phyloP scores from a whole-genome alignment of 441 rosid species.

The Raphanus hybrid region DNA sequence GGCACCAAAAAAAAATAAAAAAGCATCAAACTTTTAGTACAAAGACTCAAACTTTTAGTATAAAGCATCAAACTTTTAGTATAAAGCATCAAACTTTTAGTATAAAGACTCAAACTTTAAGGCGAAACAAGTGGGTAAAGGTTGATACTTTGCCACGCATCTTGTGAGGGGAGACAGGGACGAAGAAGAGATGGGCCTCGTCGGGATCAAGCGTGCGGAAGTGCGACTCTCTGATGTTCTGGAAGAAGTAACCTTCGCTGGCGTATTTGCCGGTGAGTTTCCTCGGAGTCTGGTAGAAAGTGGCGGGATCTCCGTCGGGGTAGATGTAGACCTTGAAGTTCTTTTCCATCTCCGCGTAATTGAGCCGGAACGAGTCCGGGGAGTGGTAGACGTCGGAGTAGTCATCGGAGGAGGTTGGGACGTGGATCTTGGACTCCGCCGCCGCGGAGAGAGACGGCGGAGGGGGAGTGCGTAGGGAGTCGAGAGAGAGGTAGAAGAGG shows the following conservation, averaged over 20 bases:
- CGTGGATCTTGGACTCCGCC: too few species aligned
- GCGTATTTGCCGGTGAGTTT: conserved; percentile 94
- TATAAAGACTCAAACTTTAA: too few species aligned
- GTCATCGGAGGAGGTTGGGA: conserved; percentile 10
- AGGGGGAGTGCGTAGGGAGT: too few species aligned
- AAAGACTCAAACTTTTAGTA: too few species aligned
- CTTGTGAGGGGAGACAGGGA: conserved; percentile 94
- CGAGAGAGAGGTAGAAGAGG: too few species aligned
- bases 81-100: too few species aligned
- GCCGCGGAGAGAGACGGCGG: too few species aligned
- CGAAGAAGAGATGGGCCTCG: conserved; percentile 81
- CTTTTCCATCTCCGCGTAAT: conserved; percentile 80
- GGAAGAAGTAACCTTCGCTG: conserved; percentile 95
- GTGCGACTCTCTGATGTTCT: conserved; percentile 76
- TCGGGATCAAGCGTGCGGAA: conserved; percentile 80
- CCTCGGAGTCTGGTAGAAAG: conserved; percentile 90
- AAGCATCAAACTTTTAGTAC: not conserved
- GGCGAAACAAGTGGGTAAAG: not conserved
- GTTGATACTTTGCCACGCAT: conserved; percentile 86
- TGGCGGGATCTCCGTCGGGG: conserved; percentile 94
- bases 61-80: too few species aligned
- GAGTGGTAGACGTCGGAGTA: conserved; percentile 65
- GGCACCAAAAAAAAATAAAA: conserved; percentile 26
- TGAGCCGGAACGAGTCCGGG: conserved; percentile 60
- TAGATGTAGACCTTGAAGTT: conserved; percentile 83